Percentiles rank a stretch among this genome's conserved stretches.
Conservation (phyloP, 768 basidiomycete species). For the Calocera viscosa region DNA sequence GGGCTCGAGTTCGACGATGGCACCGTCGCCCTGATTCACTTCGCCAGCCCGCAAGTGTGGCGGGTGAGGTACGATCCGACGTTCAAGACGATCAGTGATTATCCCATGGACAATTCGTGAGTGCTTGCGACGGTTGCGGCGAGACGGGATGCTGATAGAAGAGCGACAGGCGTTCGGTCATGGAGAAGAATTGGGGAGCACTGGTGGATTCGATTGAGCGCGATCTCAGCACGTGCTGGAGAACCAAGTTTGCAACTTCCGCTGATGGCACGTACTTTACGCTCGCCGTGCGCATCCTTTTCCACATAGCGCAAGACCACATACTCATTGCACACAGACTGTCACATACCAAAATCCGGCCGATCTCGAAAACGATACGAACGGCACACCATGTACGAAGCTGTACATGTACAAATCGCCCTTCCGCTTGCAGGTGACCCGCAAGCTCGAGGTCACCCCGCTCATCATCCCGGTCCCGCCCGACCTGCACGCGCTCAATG, state of each 20-base stretch:
- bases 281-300: neutral
- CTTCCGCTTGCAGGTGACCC: neutral
- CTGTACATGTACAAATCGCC: constrained; percentile 2
- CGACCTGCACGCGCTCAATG: neutral
- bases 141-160: too few relatives aligned
- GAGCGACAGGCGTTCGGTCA: neutral
- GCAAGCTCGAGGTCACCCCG: constrained; percentile 2
- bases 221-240: neutral
- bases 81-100: neutral
- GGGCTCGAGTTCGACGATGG: constrained; percentile 3
- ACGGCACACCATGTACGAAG: neutral
- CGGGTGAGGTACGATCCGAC: constrained; percentile 2
- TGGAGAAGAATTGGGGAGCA: constrained; percentile 3
- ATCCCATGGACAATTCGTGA: constrained; percentile 5
- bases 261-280: neutral
- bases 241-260: neutral
- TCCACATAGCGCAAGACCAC: neutral
- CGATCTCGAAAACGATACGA: neutral
- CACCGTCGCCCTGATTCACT: neutral
- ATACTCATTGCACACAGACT: neutral
- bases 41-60: neutral
- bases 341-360: neutral
- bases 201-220: neutral
- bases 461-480: constrained; percentile 2
- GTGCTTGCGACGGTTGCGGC: neutral